These are phyloP conservation scores for Akanthomyces uredinophilus DNA, from an alignment of 2,329 filamentous ascomycete genomes.

Conservation along the genomic window DNA sequence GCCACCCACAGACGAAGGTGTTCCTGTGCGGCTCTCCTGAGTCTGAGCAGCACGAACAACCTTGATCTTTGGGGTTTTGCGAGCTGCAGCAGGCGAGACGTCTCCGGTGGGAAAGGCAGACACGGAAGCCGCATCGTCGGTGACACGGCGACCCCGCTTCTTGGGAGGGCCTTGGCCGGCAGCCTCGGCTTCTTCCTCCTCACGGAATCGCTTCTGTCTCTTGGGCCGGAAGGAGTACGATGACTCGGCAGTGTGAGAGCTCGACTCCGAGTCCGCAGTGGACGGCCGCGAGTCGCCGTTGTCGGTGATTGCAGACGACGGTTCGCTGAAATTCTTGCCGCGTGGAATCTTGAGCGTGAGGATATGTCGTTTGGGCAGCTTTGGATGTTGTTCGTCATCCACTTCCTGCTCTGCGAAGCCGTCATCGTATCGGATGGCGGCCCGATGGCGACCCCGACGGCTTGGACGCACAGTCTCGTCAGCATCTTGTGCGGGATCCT, in stretches of 20 bases:
- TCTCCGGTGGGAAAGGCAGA: neutral
- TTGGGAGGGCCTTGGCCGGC: constrained; percentile 32
- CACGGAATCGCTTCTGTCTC: constrained; percentile 48
- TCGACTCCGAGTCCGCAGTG: constrained; percentile 49
- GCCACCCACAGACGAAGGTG: constrained; percentile 24
- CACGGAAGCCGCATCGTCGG: neutral
- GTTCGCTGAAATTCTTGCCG: constrained; percentile 35
- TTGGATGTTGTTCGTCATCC: constrained; percentile 22
- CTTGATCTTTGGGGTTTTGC: constrained; percentile 36
- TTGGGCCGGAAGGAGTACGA: constrained; percentile 51
- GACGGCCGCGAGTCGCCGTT: constrained; percentile 47
- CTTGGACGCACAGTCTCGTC: constrained; percentile 16
- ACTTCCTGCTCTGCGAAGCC: constrained; percentile 15
- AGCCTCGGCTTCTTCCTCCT: constrained; percentile 40
- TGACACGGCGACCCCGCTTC: constrained; percentile 28
- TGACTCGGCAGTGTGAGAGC: constrained; percentile 44
- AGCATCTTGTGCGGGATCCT: constrained; percentile 21
- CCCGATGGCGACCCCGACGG: constrained; percentile 16
- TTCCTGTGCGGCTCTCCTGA: constrained; percentile 26
- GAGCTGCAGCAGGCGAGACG: constrained; percentile 17
- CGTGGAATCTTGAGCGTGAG: constrained; percentile 37
- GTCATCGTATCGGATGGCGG: constrained; percentile 10
- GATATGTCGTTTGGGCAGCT: constrained; percentile 28
- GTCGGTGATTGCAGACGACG: constrained; percentile 32
- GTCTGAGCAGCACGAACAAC: constrained; percentile 27